Conservation (phyloP, 116 monocot species). For the Posidonia oceanica region DNA sequence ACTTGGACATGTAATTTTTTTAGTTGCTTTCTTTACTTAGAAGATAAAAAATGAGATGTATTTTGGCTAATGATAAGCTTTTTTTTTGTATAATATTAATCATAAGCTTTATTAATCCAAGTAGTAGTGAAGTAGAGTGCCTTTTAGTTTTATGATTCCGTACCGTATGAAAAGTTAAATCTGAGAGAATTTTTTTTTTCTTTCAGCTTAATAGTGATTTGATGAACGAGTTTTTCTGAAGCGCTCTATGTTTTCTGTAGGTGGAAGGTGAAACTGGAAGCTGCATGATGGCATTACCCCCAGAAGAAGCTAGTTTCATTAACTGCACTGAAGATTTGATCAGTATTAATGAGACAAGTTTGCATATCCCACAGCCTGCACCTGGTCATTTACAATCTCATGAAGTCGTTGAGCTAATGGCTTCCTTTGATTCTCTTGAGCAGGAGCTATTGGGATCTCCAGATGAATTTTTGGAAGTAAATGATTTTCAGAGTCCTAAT, state of each 20-base stretch:
- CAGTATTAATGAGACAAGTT: background rate
- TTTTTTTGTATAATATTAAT: too few relatives aligned
- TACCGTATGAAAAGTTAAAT: too few relatives aligned
- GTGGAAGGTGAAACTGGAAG: background rate
- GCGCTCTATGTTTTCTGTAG: background rate
- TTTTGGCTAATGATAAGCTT: too few relatives aligned
- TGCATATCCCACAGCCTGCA: background rate
- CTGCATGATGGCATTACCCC: background rate
- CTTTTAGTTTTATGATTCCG: too few relatives aligned
- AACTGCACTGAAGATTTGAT: background rate
- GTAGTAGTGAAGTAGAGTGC: too few relatives aligned
- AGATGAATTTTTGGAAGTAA: conserved; percentile 62
- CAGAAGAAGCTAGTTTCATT: background rate
- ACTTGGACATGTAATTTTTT: too few relatives aligned
- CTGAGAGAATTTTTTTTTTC: background rate
- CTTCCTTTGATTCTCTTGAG: conserved; percentile 6
- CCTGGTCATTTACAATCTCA: background rate
- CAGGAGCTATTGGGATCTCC: conserved; percentile 9
- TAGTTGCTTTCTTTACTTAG: too few relatives aligned
- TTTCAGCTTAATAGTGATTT: background rate
- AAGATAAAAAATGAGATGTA: too few relatives aligned
- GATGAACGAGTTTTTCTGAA: background rate
- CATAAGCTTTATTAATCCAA: too few relatives aligned
- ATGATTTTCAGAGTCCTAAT: conserved; percentile 34
- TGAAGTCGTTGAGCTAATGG: background rate